Evolutionary conservation across 1,139 yeast species (phyloP), one percentile per base, ranked within the genome.

Genomic region (Blastobotrys ciferrii): DNA sequence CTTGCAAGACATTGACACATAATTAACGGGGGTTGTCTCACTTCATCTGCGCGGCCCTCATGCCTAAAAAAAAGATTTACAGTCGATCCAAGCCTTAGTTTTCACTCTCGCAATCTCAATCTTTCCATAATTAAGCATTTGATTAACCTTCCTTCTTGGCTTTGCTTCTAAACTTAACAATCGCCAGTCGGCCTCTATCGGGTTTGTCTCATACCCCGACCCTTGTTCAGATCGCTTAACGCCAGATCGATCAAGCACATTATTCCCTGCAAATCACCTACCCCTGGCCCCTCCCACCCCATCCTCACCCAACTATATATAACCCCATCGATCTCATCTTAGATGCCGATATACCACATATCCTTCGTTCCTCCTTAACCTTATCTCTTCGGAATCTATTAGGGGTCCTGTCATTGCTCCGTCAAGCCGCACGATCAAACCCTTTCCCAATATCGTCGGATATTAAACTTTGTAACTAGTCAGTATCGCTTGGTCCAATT

Each of bases 1-100:
- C 40, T 36, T 23, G 14, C 28, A 17, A 36, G 14, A 19, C 40
- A 36, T 23, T 11, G 40, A 18, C 28, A 36, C 13, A 13, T 36
- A 19, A 36, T 36, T 36, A 36, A 36, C 28, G 17, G 40, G 40
- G 40, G 28, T 18, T 23, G 28, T 23, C 28, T 23, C 28, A 23
- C 9, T 5, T 23, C 28, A 23, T 23, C 28, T 23, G 5, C 28
- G 28, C 28, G 28, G 28, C 5, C 5, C 28, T n/a, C n/a, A n/a
- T n/a, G n/a, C n/a, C n/a, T n/a, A n/a, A n/a, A n/a, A n/a, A 23
- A 23, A 9, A 23, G 28, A 23, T 23, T 23, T 5, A 23, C 9
- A 5, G 9, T 9, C 28, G 28, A 23, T 23, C 28, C 28, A 23
- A 23, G 28, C 5, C 28, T 9, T 23, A 23, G 9, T 23, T 23